Conservation (phyloP, 768 basidiomycete species). For the Lactifluus echinatus region DNA sequence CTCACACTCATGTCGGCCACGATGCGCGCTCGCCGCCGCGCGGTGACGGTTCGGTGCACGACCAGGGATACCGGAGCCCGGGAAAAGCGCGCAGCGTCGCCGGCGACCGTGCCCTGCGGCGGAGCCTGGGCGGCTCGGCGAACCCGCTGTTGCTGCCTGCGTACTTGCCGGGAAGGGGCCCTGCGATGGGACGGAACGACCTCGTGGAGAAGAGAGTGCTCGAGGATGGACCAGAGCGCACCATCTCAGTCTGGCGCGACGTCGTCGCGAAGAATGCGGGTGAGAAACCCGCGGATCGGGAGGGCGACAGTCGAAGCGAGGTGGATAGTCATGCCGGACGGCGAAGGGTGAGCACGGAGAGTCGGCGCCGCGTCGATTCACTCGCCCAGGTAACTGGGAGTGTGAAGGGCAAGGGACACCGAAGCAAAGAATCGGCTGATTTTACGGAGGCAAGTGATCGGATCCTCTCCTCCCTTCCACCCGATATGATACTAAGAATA, state of each 20-base stretch:
- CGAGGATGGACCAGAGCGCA: conserved; percentile 30
- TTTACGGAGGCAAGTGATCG: conserved; percentile 24
- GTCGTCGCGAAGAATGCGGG: conserved; percentile 26
- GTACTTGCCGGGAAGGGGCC: not conserved
- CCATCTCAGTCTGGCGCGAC: conserved; percentile 32
- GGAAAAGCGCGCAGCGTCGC: conserved; percentile 19
- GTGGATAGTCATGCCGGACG: conserved; percentile 24
- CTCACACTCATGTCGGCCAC: conserved; percentile 10
- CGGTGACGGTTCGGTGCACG: not conserved
- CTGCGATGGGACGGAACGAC: conserved; percentile 23
- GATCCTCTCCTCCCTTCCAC: not conserved
- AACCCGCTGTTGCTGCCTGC: too few relatives aligned
- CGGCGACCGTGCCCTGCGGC: conserved; percentile 2
- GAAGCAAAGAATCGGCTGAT: conserved; percentile 22
- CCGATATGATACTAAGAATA: not conserved
- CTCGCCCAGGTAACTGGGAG: conserved; percentile 3
- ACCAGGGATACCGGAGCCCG: not conserved
- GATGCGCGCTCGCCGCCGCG: not conserved
- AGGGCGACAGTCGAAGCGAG: conserved; percentile 15
- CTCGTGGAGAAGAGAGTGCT: conserved; percentile 28
- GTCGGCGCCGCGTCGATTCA: conserved; percentile 12
- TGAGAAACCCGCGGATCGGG: conserved; percentile 9
- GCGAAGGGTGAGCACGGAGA: conserved; percentile 12
- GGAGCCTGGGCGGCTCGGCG: not conserved
- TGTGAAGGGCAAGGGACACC: conserved; percentile 17